Conservation (phyloP, 73 alveolate genomes). For the Diophrys sp. region DNA sequence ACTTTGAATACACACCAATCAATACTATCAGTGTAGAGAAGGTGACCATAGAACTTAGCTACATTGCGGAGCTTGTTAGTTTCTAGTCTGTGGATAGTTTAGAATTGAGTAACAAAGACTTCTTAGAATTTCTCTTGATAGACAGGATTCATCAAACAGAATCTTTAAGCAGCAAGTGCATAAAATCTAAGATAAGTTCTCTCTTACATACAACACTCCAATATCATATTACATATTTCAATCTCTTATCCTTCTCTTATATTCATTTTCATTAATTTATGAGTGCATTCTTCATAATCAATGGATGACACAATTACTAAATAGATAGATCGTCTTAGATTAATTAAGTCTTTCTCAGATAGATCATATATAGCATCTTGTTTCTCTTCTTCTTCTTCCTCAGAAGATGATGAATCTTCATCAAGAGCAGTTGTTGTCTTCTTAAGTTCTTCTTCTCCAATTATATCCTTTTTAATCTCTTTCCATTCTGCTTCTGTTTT, state of each 20-base stretch:
- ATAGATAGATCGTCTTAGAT: constrained; percentile 94
- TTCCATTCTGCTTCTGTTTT: constrained; percentile 94
- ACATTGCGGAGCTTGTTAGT: constrained; percentile 97
- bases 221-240: constrained; percentile 94
- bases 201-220: constrained; percentile 97
- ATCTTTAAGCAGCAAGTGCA: constrained; percentile 90
- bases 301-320: constrained; percentile 95
- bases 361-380: constrained; percentile 55
- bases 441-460: constrained; percentile 92
- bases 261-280: constrained; percentile 95
- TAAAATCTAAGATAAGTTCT: constrained; percentile 95
- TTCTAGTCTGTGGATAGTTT: constrained; percentile 97
- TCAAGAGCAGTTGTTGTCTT: constrained; percentile 60
- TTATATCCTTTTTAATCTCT: constrained; percentile 88
- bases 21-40: constrained; percentile 93
- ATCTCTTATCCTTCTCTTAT: constrained; percentile 97
- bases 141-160: constrained; percentile 91
- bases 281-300: constrained; percentile 98
- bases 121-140: constrained; percentile 92
- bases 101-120: constrained; percentile 87
- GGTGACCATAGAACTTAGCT: constrained; percentile 98
- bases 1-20: constrained; percentile 85
- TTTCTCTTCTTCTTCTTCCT: constrained; percentile 63
- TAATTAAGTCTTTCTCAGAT: constrained; percentile 91
- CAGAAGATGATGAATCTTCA: constrained; percentile 56